A percentile compares a stretch with the other conserved stretches of the same genome.
phyloP scores from a whole-genome alignment of 345 rosid genomes.

The Salix exigua region DNA sequence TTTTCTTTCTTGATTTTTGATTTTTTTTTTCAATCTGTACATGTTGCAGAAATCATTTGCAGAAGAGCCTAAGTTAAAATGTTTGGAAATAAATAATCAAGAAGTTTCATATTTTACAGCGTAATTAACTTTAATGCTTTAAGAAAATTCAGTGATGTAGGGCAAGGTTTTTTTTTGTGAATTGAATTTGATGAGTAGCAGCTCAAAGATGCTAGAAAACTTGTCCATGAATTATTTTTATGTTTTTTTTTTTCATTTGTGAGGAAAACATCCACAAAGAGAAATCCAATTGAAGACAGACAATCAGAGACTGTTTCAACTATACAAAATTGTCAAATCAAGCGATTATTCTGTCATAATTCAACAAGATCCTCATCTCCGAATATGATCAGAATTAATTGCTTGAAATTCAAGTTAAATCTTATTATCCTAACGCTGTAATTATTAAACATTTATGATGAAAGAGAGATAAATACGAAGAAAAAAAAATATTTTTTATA shows the following conservation, averaged over 20 bases:
- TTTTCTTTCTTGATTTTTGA: not conserved
- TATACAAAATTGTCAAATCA: slow-evolving; percentile 1
- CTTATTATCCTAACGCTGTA: too few relatives aligned
- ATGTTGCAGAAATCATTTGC: not conserved
- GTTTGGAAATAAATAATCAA: not conserved
- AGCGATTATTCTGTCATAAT: not conserved
- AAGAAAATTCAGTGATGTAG: not conserved
- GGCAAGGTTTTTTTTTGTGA: not conserved
- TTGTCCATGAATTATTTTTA: not conserved
- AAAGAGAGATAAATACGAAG: too few relatives aligned
- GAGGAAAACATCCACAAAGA: slow-evolving; percentile 5
- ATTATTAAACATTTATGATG: too few relatives aligned
- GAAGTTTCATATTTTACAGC: not conserved
- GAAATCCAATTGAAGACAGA: not conserved
- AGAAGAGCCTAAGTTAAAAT: not conserved
- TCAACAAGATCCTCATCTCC: not conserved
- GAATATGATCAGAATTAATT: not conserved
- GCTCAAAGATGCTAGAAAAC: not conserved
- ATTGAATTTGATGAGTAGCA: not conserved
- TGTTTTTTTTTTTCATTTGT: not conserved
- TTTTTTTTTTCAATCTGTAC: not conserved
- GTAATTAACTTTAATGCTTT: not conserved
- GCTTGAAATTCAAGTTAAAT: too few relatives aligned
- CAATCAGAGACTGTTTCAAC: not conserved
- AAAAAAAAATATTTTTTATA: too few relatives aligned